These are phyloP conservation scores for Panellus pusillus DNA, from an alignment of 768 basidiomycete genomes.

Conservation along the genomic window DNA sequence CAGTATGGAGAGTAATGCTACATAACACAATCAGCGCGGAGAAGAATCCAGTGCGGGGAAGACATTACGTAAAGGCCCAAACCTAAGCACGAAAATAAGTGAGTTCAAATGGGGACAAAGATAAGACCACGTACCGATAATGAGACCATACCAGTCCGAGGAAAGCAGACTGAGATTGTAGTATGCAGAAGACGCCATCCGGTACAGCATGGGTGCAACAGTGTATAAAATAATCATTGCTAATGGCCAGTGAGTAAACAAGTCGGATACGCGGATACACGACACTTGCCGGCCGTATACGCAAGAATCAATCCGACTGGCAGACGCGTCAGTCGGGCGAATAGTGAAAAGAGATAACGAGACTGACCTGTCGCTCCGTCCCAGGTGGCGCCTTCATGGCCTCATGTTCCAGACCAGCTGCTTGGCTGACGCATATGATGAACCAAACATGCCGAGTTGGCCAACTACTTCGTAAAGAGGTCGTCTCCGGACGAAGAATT, in stretches of 20 bases:
- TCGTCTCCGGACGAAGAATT: slow-evolving; percentile 76
- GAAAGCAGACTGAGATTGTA: slow-evolving; percentile 86
- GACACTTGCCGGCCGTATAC: slow-evolving; percentile 36
- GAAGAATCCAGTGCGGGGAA: neutral
- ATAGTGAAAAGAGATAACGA: neutral
- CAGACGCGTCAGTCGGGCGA: slow-evolving; percentile 1
- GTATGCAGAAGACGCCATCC: slow-evolving; percentile 82
- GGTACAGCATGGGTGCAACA: slow-evolving; percentile 81
- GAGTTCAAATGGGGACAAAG: neutral
- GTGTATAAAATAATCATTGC: slow-evolving; percentile 88
- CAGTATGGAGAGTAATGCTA: slow-evolving; percentile 84
- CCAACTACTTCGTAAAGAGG: slow-evolving; percentile 88
- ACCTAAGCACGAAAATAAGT: slow-evolving; percentile 29
- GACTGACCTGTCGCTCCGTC: slow-evolving; percentile 64
- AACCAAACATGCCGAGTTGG: slow-evolving; percentile 86
- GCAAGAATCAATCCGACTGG: slow-evolving; percentile 47
- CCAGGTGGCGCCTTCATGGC: slow-evolving; percentile 70
- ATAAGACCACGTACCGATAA: slow-evolving; percentile 55
- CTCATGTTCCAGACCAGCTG: slow-evolving; percentile 70
- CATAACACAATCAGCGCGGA: slow-evolving; percentile 3
- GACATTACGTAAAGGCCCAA: slow-evolving; percentile 51
- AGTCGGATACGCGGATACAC: slow-evolving; percentile 1
- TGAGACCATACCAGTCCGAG: slow-evolving; percentile 83
- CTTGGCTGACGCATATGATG: slow-evolving; percentile 77
- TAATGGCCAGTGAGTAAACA: slow-evolving; percentile 29